Evolutionary conservation across 2,329 filamentous ascomycete species (phyloP), one percentile per base, ranked within the genome.

Genomic region (Xylariaceae sp.): DNA sequence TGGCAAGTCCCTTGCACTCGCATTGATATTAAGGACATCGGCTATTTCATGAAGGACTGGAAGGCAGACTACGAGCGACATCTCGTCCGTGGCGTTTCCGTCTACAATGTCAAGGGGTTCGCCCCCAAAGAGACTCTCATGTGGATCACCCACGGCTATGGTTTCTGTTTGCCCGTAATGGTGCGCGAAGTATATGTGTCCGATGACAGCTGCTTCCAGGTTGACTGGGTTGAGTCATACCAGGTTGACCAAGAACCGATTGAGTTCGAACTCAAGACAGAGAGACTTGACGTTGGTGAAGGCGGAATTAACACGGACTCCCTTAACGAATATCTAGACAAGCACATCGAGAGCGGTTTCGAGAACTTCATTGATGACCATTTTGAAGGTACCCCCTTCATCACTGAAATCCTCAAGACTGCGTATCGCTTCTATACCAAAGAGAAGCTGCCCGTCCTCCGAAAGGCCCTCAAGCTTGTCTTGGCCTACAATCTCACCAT

Each of bases 1-100:
- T 97, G 91, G 91, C 90, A 96, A 69, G 91, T 97, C 34, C 91
- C 91, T 47, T 97, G 91, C 74, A 97, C 91, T 31, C 87, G 91
- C 48, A 95, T 96, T 60, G 91, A 96, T 65, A 97, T 97, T 74
- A 96, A 95, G 77, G 91, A 97, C 59, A 95, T 97, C 58, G 87
- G 83, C 33, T 95, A 94, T 67, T 97, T 97, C 74, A 93, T 96
- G 87, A 96, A 96, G 74, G 91, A 96, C 66, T 97, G 90, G 90
- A 95, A 91, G 69, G 90, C 89, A 34, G 91, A 97, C 64, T 95
- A 93, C 57, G 89, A 95, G 69, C 85, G 89, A 54, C 90, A 96
- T 62, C 79, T 93, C 54, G 86, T 81, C 49, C 81, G 87, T 43
- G 88, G 87, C 41, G 89, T 96, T 62, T 94, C 89, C 2, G 85